Conservation (phyloP, 2,329 filamentous ascomycete species). For the Aspergillus novofumigatus region DNA sequence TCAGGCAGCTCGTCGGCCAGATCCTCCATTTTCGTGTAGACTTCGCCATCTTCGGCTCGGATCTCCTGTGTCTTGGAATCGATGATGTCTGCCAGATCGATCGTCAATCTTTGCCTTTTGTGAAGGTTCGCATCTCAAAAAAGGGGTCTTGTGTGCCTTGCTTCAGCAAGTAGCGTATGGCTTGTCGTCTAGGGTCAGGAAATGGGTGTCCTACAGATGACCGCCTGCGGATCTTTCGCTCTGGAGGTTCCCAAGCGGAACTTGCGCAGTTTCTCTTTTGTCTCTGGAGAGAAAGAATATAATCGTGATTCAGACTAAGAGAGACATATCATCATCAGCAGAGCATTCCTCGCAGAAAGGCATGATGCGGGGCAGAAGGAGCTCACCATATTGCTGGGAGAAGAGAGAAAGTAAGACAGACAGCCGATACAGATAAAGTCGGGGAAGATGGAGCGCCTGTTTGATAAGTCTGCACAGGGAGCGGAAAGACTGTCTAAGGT, state of each 20-base stretch:
- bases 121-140: not conserved
- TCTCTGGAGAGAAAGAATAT: constrained; percentile 89
- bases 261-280: constrained; percentile 84
- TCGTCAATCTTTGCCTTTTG: constrained; percentile 18
- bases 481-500: not conserved
- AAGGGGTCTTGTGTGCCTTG: not conserved
- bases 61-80: constrained; percentile 89
- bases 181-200: not conserved
- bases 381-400: constrained; percentile 13
- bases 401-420: not conserved
- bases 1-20: constrained; percentile 88
- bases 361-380: constrained; percentile 13
- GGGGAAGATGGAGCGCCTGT: no score
- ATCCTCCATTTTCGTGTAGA: constrained; percentile 77
- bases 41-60: constrained; percentile 71
- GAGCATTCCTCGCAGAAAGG: not conserved
- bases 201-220: constrained; percentile 71
- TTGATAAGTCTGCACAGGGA: not conserved
- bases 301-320: constrained; percentile 75
- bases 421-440: not conserved
- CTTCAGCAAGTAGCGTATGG: not conserved
- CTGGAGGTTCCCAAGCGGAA: constrained; percentile 89
- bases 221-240: constrained; percentile 78
- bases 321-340: constrained; percentile 1
- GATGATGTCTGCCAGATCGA: constrained; percentile 66